These are phyloP conservation scores for Kalanchoe fedtschenkoi DNA, from an alignment of 164 flowering plant genomes.

Conservation along the genomic window DNA sequence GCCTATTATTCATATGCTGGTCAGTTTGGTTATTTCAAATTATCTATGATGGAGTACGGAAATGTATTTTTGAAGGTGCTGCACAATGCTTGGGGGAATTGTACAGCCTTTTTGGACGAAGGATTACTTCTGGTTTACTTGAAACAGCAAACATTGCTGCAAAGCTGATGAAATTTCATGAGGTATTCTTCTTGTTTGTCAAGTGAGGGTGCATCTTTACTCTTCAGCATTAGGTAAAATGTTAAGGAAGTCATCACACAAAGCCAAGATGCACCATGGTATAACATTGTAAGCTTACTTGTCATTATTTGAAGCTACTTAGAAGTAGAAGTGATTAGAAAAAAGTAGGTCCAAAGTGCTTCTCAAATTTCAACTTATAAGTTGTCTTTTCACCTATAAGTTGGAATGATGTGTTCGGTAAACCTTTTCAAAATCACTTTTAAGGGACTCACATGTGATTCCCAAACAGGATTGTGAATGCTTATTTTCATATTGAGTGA, in stretches of 20 bases:
- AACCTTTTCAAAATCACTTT: too few relatives aligned
- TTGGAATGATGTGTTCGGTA: too few relatives aligned
- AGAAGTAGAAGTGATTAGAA: too few relatives aligned
- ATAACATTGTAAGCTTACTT: neutral
- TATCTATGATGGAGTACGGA: neutral
- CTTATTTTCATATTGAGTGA: neutral
- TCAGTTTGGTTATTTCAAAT: neutral
- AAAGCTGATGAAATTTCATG: slow-evolving; percentile 71
- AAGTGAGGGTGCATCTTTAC: neutral
- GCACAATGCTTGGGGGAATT: slow-evolving; percentile 90
- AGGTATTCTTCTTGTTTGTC: slow-evolving; percentile 35
- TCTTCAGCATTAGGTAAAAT: neutral
- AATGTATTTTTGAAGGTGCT: slow-evolving; percentile 43
- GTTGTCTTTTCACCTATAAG: too few relatives aligned
- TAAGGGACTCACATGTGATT: too few relatives aligned
- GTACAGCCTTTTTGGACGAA: slow-evolving; percentile 74
- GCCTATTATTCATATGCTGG: neutral
- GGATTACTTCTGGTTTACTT: slow-evolving; percentile 79
- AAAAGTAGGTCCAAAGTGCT: too few relatives aligned
- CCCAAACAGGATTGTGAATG: too few relatives aligned
- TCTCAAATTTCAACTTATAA: too few relatives aligned
- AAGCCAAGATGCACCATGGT: neutral
- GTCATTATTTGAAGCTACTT: too few relatives aligned
- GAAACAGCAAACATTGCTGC: slow-evolving; percentile 78
- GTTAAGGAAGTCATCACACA: too few relatives aligned